Conservation (phyloP, 352 stramenopile genomes). For the Phytophthora aleatoria region DNA sequence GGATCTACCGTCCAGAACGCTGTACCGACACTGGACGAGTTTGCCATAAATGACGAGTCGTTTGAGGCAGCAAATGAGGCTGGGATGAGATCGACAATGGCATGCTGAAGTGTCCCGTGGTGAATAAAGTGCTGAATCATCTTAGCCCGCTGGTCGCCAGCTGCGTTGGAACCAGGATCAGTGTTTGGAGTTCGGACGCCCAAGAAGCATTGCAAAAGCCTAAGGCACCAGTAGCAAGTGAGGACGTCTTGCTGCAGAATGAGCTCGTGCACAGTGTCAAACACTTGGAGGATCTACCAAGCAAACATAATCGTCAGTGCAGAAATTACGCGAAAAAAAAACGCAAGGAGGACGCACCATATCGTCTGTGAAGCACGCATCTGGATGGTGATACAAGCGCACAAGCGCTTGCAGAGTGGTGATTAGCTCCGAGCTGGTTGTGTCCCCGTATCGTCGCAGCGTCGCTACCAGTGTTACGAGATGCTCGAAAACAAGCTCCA, state of each 20-base stretch:
- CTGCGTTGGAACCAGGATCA: conserved; percentile 22
- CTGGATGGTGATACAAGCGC: conserved; percentile 48
- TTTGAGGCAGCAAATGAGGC: conserved; percentile 44
- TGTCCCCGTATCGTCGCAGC: conserved; percentile 41
- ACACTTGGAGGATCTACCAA: conserved; percentile 47
- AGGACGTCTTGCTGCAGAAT: conserved; percentile 64
- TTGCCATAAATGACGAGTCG: conserved; percentile 14
- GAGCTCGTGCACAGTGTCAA: conserved; percentile 63
- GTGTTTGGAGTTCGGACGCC: conserved; percentile 36
- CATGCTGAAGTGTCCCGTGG: conserved; percentile 47
- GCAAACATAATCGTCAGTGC: conserved; percentile 7
- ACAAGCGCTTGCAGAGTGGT: conserved; percentile 60
- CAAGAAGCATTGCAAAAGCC: conserved; percentile 71
- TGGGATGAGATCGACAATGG: conserved; percentile 65
- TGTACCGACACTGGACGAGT: conserved; percentile 25
- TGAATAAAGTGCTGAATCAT: conserved; percentile 64
- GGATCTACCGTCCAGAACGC: conserved; percentile 54
- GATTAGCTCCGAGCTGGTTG: conserved; percentile 42
- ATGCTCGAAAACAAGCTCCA: conserved; percentile 58
- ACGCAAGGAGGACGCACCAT: conserved; percentile 30
- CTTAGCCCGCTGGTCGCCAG: conserved; percentile 51
- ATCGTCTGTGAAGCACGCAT: conserved; percentile 45
- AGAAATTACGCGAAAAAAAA: background rate
- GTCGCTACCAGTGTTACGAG: conserved; percentile 42
- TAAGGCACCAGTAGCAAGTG: conserved; percentile 70